Evolutionary conservation across 371 early-diverging fungal species (phyloP).

Genomic region (Circinella umbellata): DNA sequence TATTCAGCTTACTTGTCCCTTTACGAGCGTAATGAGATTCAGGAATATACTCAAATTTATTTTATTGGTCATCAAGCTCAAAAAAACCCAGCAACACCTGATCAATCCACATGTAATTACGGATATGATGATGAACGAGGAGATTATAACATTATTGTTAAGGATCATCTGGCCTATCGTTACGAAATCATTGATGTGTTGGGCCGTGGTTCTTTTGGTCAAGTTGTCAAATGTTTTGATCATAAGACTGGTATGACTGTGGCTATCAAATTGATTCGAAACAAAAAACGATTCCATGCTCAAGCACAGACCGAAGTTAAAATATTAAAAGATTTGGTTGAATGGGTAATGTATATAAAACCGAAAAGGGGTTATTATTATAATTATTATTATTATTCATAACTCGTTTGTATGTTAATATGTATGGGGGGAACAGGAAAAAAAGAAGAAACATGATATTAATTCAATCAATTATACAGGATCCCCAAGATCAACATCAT

Average conservation of each 20-base stretch:
- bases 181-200: conserved; percentile 89
- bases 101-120: conserved; percentile 57
- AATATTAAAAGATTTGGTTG: conserved; percentile 73
- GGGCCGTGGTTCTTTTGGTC: conserved; percentile 97
- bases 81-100: conserved; percentile 48
- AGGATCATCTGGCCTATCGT: conserved; percentile 89
- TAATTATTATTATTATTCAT: no score
- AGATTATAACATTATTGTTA: conserved; percentile 81
- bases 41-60: conserved; percentile 74
- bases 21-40: conserved; percentile 80
- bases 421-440: background rate
- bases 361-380: no score
- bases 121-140: conserved; percentile 93
- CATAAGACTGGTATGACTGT: conserved; percentile 83
- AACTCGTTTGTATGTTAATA: no score
- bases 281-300: conserved; percentile 92
- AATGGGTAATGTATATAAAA: conserved; percentile 54
- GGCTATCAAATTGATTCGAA: conserved; percentile 96
- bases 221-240: conserved; percentile 91
- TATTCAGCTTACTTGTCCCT: conserved; percentile 63
- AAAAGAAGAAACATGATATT: background rate
- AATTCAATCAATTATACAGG: conserved; percentile 42
- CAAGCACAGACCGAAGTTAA: conserved; percentile 96
- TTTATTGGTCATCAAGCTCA: conserved; percentile 73
- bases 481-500: conserved; percentile 66